These are phyloP conservation scores for Ceratonia siliqua DNA, from an alignment of 306 rosid species.

Conservation along the genomic window DNA sequence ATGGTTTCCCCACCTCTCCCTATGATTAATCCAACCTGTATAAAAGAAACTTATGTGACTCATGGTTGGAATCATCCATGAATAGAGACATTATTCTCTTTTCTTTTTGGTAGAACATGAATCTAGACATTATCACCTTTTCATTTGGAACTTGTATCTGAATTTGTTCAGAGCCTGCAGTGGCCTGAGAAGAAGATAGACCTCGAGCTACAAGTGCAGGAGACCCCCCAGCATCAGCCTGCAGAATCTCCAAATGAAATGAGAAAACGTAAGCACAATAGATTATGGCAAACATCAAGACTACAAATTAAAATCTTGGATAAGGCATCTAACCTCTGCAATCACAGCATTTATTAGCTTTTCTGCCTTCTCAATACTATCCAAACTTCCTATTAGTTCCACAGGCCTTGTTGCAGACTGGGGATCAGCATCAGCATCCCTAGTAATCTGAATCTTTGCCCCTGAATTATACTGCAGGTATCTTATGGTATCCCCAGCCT, in stretches of 20 bases:
- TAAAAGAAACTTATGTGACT: background rate
- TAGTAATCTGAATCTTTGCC: conserved; percentile 92
- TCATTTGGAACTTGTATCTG: conserved; percentile 96
- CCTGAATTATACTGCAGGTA: conserved; percentile 90
- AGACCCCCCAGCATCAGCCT: conserved; percentile 99
- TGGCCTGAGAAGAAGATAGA: conserved; percentile 66
- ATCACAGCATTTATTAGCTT: conserved; percentile 86
- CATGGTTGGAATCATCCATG: background rate
- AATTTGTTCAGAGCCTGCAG: conserved; percentile 88
- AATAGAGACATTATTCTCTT: background rate
- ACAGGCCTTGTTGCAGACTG: conserved; percentile 69
- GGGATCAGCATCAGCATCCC: conserved; percentile 89
- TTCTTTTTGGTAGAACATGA: background rate
- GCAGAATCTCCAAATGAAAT: conserved; percentile 35
- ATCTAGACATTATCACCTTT: conserved; percentile 54
- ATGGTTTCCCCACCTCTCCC: conserved; percentile 99
- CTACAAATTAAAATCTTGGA: background rate
- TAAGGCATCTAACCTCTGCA: conserved; percentile 64
- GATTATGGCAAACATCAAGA: background rate
- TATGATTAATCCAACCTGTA: conserved; percentile 93
- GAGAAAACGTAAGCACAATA: background rate
- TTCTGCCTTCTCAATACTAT: conserved; percentile 84
- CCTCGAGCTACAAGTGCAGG: conserved; percentile 96
- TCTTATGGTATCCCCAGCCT: conserved; percentile 93
- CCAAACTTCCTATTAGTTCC: conserved; percentile 78